Evolutionary conservation across 202 grass and related monocot species (phyloP), one percentile per base, ranked within the genome.

Genomic region (Digitaria exilis): DNA sequence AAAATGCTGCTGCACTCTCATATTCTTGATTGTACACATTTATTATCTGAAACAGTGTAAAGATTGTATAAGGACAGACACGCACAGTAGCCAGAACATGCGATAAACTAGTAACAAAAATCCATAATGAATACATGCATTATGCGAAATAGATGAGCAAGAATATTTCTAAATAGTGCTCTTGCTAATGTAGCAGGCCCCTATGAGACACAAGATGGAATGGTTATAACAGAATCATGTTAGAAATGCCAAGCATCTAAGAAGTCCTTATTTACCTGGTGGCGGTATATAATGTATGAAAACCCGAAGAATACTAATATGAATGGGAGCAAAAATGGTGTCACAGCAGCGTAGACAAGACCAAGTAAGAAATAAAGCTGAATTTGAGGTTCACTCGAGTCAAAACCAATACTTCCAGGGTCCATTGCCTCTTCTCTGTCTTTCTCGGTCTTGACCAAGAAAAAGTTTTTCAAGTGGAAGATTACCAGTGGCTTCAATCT

Each of bases 1-100:
- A 98, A 89, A 98, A 98, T 50, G 96, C 93, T 75, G 96, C 96
- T 18, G 42, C 91, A 45, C 96, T 98, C 71, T 98, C 96, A 63
- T 98, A 98, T 86, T 98, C 91, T 89, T 96, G 96, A 81, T 98
- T 98, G 78, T 96, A 98, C 21, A 98, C 96, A 84, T 98, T 98
- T 81, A 98, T 98, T 76, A 96, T 93, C 96, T 98, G 77, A 65
- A 85, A 89, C 46, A 76, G 19, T 55, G 41, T 30, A 42, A 82
- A 44, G 0, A 49, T 49, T 69, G 34, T 58, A 3, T 59, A 43
- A 79, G 0, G 2, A 50, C 13, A 31, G 32, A 19, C 41, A 51
- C 7, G 71, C 16, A 57, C 24, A n/a, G 39, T 6, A 50, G 18
- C 35, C n/a, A 39, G 22, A 73, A 79, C 29, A 66, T 59, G 18